Evolutionary conservation across 2,329 filamentous ascomycete species (phyloP).

Genomic region (Fusarium austroafricanum): DNA sequence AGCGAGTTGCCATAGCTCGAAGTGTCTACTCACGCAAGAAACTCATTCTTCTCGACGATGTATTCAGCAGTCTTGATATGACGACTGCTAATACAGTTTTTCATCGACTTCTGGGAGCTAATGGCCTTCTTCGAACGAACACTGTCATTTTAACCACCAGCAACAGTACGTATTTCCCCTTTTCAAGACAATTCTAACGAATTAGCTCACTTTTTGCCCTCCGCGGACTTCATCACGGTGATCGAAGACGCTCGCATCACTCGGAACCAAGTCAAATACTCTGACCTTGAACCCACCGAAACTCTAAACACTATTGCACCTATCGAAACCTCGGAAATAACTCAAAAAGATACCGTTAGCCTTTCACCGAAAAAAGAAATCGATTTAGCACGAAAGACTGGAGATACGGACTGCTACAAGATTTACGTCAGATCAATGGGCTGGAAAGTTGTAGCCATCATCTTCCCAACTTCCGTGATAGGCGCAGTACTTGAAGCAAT

Average conservation of each 20-base stretch:
- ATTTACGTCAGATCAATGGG: constrained; percentile 47
- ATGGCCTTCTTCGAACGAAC: constrained; percentile 55
- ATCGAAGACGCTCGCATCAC: constrained; percentile 37
- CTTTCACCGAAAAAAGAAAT: constrained; percentile 17
- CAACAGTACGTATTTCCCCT: neutral
- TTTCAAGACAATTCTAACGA: neutral
- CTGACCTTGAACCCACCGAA: constrained; percentile 23
- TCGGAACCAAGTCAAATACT: constrained; percentile 43
- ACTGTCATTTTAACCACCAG: constrained; percentile 48
- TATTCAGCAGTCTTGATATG: constrained; percentile 59
- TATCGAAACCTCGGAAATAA: neutral
- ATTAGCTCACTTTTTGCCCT: constrained; percentile 42
- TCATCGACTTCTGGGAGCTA: constrained; percentile 53
- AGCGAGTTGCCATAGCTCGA: constrained; percentile 58
- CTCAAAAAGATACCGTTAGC: neutral
- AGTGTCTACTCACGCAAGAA: constrained; percentile 57
- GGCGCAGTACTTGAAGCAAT: constrained; percentile 35
- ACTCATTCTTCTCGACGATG: constrained; percentile 60
- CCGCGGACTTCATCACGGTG: constrained; percentile 44
- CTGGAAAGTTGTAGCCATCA: constrained; percentile 29
- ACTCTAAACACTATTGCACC: neutral
- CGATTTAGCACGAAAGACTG: constrained; percentile 45
- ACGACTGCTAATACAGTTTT: constrained; percentile 58
- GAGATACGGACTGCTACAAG: constrained; percentile 46
- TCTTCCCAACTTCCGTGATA: constrained; percentile 27